phyloP scores from a whole-genome alignment of 2,329 filamentous ascomycete genomes.

The Phoma sp. region DNA sequence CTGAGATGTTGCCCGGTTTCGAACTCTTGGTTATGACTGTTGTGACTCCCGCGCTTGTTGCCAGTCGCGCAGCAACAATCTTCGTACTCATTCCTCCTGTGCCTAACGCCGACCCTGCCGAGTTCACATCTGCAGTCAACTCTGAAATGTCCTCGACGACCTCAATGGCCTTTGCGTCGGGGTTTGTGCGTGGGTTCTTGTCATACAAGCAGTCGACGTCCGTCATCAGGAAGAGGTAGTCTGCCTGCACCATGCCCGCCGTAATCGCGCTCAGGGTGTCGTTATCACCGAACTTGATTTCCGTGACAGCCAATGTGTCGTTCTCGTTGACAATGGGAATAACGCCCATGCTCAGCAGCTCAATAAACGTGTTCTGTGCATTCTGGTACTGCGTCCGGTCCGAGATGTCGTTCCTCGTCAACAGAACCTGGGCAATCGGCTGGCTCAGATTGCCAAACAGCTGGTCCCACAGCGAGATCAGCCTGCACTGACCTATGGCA shows the following conservation, averaged over 20 bases:
- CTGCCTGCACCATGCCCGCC: slow-evolving; percentile 94
- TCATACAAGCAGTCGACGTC: slow-evolving; percentile 98
- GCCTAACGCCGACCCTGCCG: slow-evolving; percentile 84
- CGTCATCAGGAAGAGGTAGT: slow-evolving; percentile 97
- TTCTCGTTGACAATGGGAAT: slow-evolving; percentile 99
- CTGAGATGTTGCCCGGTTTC: slow-evolving; percentile 89
- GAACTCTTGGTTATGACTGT: slow-evolving; percentile 94
- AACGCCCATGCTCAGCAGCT: slow-evolving; percentile 91
- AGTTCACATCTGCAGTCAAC: slow-evolving; percentile 88
- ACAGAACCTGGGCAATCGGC: slow-evolving; percentile 90
- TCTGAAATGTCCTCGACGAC: slow-evolving; percentile 88
- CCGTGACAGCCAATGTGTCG: slow-evolving; percentile 92
- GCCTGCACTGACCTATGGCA: slow-evolving; percentile 92
- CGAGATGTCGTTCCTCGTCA: slow-evolving; percentile 95
- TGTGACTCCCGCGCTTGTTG: slow-evolving; percentile 92
- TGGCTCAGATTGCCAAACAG: slow-evolving; percentile 87
- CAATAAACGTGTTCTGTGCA: slow-evolving; percentile 91
- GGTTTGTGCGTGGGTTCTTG: slow-evolving; percentile 86
- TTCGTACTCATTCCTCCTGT: slow-evolving; percentile 99
- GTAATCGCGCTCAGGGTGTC: slow-evolving; percentile 97
- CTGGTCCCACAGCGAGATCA: slow-evolving; percentile 95
- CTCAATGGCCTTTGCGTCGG: slow-evolving; percentile 87
- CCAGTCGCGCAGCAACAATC: slow-evolving; percentile 89
- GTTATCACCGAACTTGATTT: slow-evolving; percentile 99
- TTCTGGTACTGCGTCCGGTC: slow-evolving; percentile 96